Conservation (phyloP, 1,139 yeast species). For the Scheffersomyces cryptocercus region DNA sequence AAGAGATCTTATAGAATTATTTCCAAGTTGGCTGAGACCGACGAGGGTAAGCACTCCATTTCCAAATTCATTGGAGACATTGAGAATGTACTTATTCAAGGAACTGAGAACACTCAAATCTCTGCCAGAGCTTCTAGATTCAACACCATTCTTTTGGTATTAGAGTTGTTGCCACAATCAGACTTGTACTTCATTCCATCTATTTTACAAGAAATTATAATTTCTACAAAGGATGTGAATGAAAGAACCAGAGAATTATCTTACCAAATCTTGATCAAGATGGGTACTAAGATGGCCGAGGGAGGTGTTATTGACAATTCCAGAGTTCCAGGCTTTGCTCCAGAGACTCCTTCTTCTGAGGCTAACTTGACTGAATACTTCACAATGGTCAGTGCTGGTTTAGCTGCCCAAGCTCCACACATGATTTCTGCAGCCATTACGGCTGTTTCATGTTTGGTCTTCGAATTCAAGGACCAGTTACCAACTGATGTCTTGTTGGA, state of each 20-base stretch:
- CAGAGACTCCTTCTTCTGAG: conserved; percentile 56
- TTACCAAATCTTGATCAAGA: conserved; percentile 69
- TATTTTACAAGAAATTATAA: conserved; percentile 80
- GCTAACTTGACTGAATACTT: conserved; percentile 81
- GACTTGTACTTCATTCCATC: conserved; percentile 80
- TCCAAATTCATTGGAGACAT: conserved; percentile 55
- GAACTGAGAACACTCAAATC: conserved; percentile 61
- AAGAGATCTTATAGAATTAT: conserved; percentile 88
- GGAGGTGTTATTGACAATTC: conserved; percentile 73
- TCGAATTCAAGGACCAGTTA: conserved; percentile 73
- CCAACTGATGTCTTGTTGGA: conserved; percentile 63
- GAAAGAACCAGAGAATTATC: conserved; percentile 89
- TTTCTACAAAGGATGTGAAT: conserved; percentile 90
- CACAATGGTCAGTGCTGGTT: conserved; percentile 94
- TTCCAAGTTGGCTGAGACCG: conserved; percentile 67
- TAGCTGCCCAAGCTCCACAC: conserved; percentile 90
- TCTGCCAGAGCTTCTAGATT: conserved; percentile 85
- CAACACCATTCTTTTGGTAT: conserved; percentile 60
- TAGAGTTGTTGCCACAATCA: conserved; percentile 59
- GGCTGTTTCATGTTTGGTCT: conserved; percentile 82
- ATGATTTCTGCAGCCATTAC: conserved; percentile 96
- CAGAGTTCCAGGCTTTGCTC: conserved; percentile 68
- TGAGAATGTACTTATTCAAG: conserved; percentile 57
- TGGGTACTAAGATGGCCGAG: conserved; percentile 75
- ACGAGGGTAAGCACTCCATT: conserved; percentile 59